Evolutionary conservation across 768 basidiomycete genomes (phyloP).

Genomic region (Tubosaeta sp.): DNA sequence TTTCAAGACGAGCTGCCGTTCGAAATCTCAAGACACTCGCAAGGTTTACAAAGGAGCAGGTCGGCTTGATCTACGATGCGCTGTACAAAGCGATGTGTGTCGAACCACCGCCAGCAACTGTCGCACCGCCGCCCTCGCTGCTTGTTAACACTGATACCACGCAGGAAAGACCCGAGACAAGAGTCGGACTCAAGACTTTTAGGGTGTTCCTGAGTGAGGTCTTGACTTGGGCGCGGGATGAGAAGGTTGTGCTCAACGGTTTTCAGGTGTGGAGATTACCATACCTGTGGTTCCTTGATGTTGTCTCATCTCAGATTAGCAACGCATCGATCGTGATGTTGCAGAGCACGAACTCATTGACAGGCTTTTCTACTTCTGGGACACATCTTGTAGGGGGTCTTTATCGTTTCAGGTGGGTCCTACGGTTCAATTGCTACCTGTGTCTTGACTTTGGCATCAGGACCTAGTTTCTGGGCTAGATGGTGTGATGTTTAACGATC

Average conservation of each 20-base stretch:
- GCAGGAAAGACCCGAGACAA: constrained; percentile 83
- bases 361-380: constrained; percentile 93
- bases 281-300: constrained; percentile 1
- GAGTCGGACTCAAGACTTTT: constrained; percentile 84
- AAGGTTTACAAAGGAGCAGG: constrained; percentile 83
- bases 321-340: constrained; percentile 83
- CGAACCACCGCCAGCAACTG: constrained; percentile 59
- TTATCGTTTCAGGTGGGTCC: constrained; percentile 77
- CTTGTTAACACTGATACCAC: constrained; percentile 52
- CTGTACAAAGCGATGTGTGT: constrained; percentile 81
- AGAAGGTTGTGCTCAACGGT: constrained; percentile 88
- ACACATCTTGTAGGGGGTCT: constrained; percentile 72
- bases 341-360: constrained; percentile 97
- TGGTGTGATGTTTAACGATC: constrained; percentile 90
- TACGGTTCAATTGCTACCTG: background rate
- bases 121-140: constrained; percentile 46
- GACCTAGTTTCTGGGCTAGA: constrained; percentile 88
- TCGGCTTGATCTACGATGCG: constrained; percentile 87
- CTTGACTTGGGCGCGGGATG: constrained; percentile 93
- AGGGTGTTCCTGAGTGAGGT: constrained; percentile 87
- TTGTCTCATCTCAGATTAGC: constrained; percentile 38
- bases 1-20: constrained; percentile 87
- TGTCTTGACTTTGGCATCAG: constrained; percentile 36
- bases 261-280: constrained; percentile 57
- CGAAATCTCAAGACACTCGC: constrained; percentile 80